Percentiles rank a stretch among this genome's conserved stretches.
These are phyloP conservation scores for Aspergillus ustus DNA, from an alignment of 2,329 filamentous ascomycete species.

Conservation along the genomic window DNA sequence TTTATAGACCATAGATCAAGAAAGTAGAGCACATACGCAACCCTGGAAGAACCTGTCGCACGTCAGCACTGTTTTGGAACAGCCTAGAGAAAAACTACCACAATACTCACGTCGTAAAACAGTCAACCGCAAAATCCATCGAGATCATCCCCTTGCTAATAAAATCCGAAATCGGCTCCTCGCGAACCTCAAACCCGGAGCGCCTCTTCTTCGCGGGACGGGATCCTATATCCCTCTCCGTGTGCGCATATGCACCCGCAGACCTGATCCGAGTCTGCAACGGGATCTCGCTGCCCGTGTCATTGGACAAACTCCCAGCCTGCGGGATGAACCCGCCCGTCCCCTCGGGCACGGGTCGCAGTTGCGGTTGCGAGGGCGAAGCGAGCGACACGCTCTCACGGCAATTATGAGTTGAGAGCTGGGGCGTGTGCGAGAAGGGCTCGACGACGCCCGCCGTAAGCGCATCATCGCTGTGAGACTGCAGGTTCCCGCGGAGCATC, in stretches of 20 bases:
- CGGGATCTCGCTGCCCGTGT: not conserved
- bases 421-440: not conserved
- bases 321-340: not conserved
- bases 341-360: too few species aligned
- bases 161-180: conserved; percentile 41
- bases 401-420: not conserved
- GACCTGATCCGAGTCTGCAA: not conserved
- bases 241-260: not conserved
- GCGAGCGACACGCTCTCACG: not conserved
- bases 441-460: not conserved
- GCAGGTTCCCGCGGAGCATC: conserved; percentile 21
- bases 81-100: not conserved
- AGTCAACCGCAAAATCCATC: conserved; percentile 34
- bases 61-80: not conserved
- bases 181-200: conserved; percentile 39
- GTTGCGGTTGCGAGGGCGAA: not conserved
- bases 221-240: not conserved
- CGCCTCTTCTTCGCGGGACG: conserved; percentile 32
- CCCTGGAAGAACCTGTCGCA: conserved; percentile 43
- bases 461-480: not conserved
- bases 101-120: not conserved
- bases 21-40: conserved; percentile 32
- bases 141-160: conserved; percentile 41
- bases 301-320: not conserved
- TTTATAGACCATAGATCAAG: not conserved